A percentile compares a stretch with the other conserved stretches of the same genome.
Evolutionary conservation across 768 basidiomycete genomes (phyloP).

Genomic region (Cystofilobasidium capitatum): DNA sequence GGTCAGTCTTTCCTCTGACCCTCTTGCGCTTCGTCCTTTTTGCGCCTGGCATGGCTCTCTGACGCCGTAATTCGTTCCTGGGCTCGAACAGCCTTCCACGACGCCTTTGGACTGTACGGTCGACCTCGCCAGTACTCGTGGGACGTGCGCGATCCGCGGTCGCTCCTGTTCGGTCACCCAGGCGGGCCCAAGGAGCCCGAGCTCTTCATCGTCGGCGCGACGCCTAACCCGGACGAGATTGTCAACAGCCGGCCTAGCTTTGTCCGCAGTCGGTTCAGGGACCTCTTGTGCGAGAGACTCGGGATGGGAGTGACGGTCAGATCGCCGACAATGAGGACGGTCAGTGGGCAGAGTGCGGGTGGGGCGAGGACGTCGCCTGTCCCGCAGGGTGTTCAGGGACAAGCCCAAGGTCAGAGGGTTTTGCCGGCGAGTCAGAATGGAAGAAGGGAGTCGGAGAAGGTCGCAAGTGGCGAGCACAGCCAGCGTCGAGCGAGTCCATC

Average conservation of each 20-base stretch:
- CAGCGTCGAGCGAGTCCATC: too few relatives aligned
- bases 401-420: too few relatives aligned
- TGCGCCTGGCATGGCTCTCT: background rate
- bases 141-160: conserved; percentile 71
- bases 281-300: conserved; percentile 2
- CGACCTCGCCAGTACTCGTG: conserved; percentile 75
- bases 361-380: too few relatives aligned
- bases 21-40: background rate
- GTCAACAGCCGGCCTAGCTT: conserved; percentile 12
- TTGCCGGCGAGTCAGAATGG: too few relatives aligned
- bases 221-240: conserved; percentile 11
- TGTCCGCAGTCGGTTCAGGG: conserved; percentile 19
- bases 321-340: too few relatives aligned
- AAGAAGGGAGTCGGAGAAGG: too few relatives aligned
- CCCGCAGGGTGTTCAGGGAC: too few relatives aligned
- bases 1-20: conserved; percentile 44
- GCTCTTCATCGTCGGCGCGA: conserved; percentile 15
- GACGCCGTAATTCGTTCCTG: conserved; percentile 10
- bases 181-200: conserved; percentile 46
- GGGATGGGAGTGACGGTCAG: background rate
- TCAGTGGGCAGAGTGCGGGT: too few relatives aligned
- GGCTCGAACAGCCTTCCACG: conserved; percentile 55
- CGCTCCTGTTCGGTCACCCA: conserved; percentile 91
- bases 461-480: too few relatives aligned
- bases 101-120: conserved; percentile 80